These are phyloP conservation scores for Pelargonium cotyledonis DNA, from an alignment of 441 rosid species.

Conservation along the genomic window DNA sequence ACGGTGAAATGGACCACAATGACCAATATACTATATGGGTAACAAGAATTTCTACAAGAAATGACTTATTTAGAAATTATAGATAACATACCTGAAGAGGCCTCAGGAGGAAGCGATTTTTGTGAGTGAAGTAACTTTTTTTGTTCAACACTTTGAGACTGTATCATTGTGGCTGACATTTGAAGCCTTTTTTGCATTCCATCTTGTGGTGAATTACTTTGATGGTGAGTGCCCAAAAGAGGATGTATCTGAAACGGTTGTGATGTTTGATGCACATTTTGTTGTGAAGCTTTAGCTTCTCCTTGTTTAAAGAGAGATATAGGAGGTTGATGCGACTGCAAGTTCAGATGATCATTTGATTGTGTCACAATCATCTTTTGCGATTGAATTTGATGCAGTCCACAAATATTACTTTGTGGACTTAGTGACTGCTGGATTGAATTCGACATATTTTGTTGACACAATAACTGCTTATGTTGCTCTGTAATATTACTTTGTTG, in stretches of 20 bases:
- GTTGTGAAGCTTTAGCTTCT: constrained; percentile 1
- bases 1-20: neutral
- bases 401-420: neutral
- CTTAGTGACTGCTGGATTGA: neutral
- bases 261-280: constrained; percentile 1
- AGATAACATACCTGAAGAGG: neutral
- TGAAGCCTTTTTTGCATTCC: constrained; percentile 3
- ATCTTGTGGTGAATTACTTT: neutral
- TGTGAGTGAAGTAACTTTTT: neutral
- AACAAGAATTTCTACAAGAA: neutral
- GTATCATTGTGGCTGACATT: constrained; percentile 1
- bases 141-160: neutral
- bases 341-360: neutral
- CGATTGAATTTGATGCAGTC: neutral
- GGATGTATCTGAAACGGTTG: neutral
- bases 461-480: neutral
- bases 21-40: neutral
- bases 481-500: constrained; percentile 3
- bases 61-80: neutral
- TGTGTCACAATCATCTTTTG: neutral
- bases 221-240: neutral
- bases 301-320: neutral
- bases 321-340: neutral
- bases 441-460: constrained; percentile 3
- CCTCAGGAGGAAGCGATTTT: neutral